Base-by-base conservation (phyloP, 2,329 filamentous ascomycete species). In the Curvularia hawaiiensis region DNA sequence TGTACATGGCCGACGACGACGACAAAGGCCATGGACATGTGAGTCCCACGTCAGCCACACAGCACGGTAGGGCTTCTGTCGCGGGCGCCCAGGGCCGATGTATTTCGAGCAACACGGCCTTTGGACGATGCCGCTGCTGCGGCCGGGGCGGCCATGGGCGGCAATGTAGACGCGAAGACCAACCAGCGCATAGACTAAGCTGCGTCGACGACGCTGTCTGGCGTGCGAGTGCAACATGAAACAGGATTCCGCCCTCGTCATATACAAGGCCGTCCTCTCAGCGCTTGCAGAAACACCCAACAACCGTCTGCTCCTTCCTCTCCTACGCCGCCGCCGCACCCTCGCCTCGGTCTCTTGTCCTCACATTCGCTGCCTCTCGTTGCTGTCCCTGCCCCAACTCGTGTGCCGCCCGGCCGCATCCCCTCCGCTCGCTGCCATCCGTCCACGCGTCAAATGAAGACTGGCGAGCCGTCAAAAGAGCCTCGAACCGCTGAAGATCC, bases 31-130 rank as follows among this genome's bases (percentile, higher is more conserved):
- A 41, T 39, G 10, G 20, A 51, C 41, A 48, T 7, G 26, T 9
- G 26, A 8, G 60, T 68, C 68, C 59, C 68, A 72, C 68, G 69
- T 72, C 65, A 71, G 69, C 69, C 62, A 62, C 57, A 50, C 50
- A 51, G 58, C 40, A 16, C 46, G 48, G 39, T 51, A 24, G 50
- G 52, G 45, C 24, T 54, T 35, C 33, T 35, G 33, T 67, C 69
- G 67, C 65, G 68, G 70, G 67, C 38, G 45, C 40, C 54, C 62
- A 67, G 62, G 69, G 63, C 60, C 61, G n/a, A 44, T 33, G 47
- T 50, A 50, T 39, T 33, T 41, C 33, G 35, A 35, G 33, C 22
- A 33, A 38, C 30, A 24, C n/a, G 24, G 16, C 30, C 26, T n/a
- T n/a, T n/a, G n/a, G n/a, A n/a, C 9, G 30, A 31, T 11, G 30